phyloP scores from a whole-genome alignment of 208 protist genomes.

The Wallacemonas sp. region DNA sequence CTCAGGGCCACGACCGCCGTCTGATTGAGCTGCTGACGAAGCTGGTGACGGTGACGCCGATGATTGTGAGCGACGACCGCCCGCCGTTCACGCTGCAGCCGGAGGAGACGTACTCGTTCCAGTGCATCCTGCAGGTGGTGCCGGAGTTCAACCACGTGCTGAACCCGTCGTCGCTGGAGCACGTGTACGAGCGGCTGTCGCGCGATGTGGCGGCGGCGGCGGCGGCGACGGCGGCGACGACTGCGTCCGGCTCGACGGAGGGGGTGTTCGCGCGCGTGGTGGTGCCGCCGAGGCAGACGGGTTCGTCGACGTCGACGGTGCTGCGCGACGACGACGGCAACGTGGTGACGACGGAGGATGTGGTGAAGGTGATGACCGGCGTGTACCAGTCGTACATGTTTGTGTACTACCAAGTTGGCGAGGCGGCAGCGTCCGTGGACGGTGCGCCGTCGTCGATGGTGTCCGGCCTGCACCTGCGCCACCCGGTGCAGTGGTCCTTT shows the following conservation, averaged over 20 bases:
- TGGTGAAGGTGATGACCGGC: constrained; percentile 49
- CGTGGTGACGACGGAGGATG: constrained; percentile 40
- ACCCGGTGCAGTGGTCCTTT: constrained; percentile 69
- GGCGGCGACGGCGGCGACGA: constrained; percentile 2
- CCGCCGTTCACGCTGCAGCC: constrained; percentile 58
- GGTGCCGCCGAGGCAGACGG: constrained; percentile 6
- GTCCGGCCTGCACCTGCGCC: constrained; percentile 38
- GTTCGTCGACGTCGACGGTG: constrained; percentile 13
- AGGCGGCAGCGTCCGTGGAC: constrained; percentile 1
- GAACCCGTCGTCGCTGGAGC: constrained; percentile 56
- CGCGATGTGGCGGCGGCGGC: constrained; percentile 6
- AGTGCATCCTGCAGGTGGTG: constrained; percentile 77
- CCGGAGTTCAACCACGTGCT: constrained; percentile 75
- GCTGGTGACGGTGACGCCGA: constrained; percentile 63
- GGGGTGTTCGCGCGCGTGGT: constrained; percentile 17
- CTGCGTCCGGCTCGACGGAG: background rate
- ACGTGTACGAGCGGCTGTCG: constrained; percentile 48
- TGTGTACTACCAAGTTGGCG: constrained; percentile 55
- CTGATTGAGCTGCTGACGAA: constrained; percentile 55
- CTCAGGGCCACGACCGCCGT: constrained; percentile 46
- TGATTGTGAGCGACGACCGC: constrained; percentile 53
- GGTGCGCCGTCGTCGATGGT: background rate
- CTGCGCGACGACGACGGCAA: constrained; percentile 36
- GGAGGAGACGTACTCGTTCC: constrained; percentile 73
- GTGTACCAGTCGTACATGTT: constrained; percentile 64